Percentiles rank a stretch among this genome's conserved stretches.
Evolutionary conservation across 106 monocot genomes (phyloP).

Genomic region (Gastrodia elata): DNA sequence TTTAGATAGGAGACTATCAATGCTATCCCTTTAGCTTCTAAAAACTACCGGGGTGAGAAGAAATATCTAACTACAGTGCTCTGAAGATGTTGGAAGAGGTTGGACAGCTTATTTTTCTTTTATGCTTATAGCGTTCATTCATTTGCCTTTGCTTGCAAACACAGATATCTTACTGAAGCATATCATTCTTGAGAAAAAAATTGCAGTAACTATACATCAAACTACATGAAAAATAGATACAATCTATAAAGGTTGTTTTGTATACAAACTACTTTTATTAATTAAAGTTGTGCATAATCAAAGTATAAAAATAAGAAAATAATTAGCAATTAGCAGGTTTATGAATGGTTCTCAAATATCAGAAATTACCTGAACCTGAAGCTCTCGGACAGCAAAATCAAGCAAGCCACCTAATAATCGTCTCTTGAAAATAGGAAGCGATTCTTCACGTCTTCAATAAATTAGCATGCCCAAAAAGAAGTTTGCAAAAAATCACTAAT

Average conservation of each 20-base stretch:
- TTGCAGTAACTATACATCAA: not conserved
- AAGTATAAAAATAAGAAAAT: not conserved
- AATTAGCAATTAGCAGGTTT: not conserved
- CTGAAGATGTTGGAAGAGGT: too few species aligned
- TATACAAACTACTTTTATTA: not conserved
- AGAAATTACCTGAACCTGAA: slow-evolving; percentile 76
- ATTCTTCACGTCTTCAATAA: slow-evolving; percentile 76
- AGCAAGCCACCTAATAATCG: slow-evolving; percentile 77
- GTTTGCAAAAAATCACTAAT: not conserved
- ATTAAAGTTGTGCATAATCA: not conserved
- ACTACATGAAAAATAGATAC: not conserved
- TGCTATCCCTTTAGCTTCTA: too few species aligned
- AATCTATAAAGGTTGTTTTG: not conserved
- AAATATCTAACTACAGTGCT: too few species aligned
- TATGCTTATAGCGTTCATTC: too few species aligned
- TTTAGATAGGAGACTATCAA: too few species aligned
- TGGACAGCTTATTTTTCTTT: too few species aligned
- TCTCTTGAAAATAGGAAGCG: slow-evolving; percentile 87
- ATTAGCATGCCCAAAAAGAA: not conserved
- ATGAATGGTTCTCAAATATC: not conserved
- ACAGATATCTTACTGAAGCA: too few species aligned
- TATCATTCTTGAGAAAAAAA: not conserved
- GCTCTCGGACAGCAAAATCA: slow-evolving; percentile 90
- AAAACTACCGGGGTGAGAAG: too few species aligned
- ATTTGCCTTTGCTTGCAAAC: too few species aligned